Evolutionary conservation across 805 yeast species (phyloP), one percentile per base, ranked within the genome.

Genomic region (Teunomyces gatunensis): DNA sequence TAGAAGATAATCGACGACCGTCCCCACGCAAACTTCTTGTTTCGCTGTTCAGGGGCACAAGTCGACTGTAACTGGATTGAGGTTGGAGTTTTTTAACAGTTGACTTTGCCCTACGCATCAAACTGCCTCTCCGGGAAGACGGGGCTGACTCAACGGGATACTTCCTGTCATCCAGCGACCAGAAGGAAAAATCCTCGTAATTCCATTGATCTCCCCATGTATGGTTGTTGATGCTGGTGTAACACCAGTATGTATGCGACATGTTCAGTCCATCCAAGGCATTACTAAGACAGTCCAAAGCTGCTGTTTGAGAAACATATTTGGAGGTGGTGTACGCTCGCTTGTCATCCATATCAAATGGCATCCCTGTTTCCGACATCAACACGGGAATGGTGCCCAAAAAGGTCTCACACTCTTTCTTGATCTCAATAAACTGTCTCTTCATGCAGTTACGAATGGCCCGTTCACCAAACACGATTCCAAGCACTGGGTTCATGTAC

Each of bases 301-400:
- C 97, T 5, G 78, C 69, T 2, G 85, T 85, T 60, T 94, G 99
- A 9, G 88, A 76, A 7, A 74, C 65, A 63, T 81, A 94, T 51
- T 81, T 80, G 1, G 91, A 90, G 48, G 73, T 74, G 1, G 64
- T 63, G 60, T 80, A 92, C 0, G 97, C 87, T 42, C 68, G 72
- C 60, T 87, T 88, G 49, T 80, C 75, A 64, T 92, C 91, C 97
- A 92, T 88, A 64, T 94, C 97, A 63, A 85, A 89, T 2, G 99
- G 98, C 85, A 92, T 89, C 5, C 99, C 99, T n/a, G 92, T 90
- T 64, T 92, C 99, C 1, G 96, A 81, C 76, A 94, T 83, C 18
- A 92, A 67, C 7, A 86, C 78, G 0, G 97, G 96, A 7, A 89
- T 73, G 7, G 63, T 44, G 2, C 97, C 97, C 32, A 91, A 64